Base-by-base conservation (phyloP, 2,329 filamentous ascomycete genomes). In the Cladosporium halotolerans region DNA sequence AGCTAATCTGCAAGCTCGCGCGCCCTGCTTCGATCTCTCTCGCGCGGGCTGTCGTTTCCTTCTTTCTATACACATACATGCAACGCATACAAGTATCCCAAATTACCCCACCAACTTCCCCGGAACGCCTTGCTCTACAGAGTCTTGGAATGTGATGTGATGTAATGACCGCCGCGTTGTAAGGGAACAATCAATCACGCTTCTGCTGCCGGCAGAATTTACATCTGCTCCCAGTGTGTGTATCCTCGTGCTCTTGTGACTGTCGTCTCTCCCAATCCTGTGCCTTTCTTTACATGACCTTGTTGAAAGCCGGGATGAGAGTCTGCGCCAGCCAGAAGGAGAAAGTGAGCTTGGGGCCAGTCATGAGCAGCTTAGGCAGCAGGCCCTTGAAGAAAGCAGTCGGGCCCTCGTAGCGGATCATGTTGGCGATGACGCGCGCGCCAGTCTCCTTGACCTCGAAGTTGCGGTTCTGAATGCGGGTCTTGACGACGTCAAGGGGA, bases 271-370 rank as follows among this genome's bases (percentile, higher is more conserved):
- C n/a, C 31, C 38, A n/a, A 19, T 14, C 38, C 40, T 34, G 23
- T 28, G 5, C 7, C 23, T 33, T 57, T 16, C n/a, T 41, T 58
- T 78, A 83, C 70, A 83, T 73, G 55, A 84, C 69, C 71, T 83
- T 82, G 66, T 82, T 88, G 72, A 97, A 97, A 38, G 90, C 86
- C 48, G 93, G 93, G 68, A 99, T 99, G 66, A 99, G 79, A 31
- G 93, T 97, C 79, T 99, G 93, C 54, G 93, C 93, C 68, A 99
- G 83, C 93, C 93, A 99, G 84, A 99, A 99, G 57, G 91, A 96
- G 79, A 99, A 99, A 58, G 97, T 93, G 57, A 99, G 81, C 82
- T 99, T 99, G 59, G 93, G 93, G 19, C 93, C 95, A 13, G 93
- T 99, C 93, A 99, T 99, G 67, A 99, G 81, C 60, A 99, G 83